Evolutionary conservation across 441 rosid species (phyloP).

Genomic region (Flueggea neowawraea): DNA sequence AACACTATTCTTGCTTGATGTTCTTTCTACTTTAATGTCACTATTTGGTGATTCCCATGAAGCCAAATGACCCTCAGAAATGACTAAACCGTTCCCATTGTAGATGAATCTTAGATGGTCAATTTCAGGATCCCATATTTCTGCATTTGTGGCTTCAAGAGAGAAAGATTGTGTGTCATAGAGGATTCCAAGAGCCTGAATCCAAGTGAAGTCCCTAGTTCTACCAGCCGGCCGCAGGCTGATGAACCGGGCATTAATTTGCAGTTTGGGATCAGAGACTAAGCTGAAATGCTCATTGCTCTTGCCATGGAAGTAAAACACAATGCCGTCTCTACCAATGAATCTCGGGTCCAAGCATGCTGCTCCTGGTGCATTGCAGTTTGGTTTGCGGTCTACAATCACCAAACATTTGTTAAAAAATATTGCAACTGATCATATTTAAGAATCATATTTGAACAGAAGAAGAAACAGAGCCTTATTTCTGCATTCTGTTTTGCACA

Average conservation of each 20-base stretch:
- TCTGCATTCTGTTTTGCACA: slow-evolving; percentile 52
- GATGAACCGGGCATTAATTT: slow-evolving; percentile 70
- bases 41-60: slow-evolving; percentile 48
- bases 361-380: slow-evolving; percentile 56
- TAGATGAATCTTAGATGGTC: slow-evolving; percentile 58
- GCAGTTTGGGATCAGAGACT: slow-evolving; percentile 57
- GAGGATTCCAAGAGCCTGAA: slow-evolving; percentile 76
- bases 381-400: slow-evolving; percentile 11
- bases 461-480: slow-evolving; percentile 23
- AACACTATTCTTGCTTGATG: slow-evolving; percentile 51
- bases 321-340: slow-evolving; percentile 67
- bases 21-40: slow-evolving; percentile 56
- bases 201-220: slow-evolving; percentile 85
- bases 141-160: slow-evolving; percentile 53
- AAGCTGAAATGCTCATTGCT: slow-evolving; percentile 55
- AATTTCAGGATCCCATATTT: slow-evolving; percentile 46
- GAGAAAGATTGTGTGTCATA: slow-evolving; percentile 53
- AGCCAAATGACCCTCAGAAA: slow-evolving; percentile 47
- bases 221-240: slow-evolving; percentile 64
- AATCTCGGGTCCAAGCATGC: slow-evolving; percentile 71
- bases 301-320: slow-evolving; percentile 75
- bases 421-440: background rate
- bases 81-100: slow-evolving; percentile 39
- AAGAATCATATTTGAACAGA: background rate
- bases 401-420: background rate